phyloP scores from a whole-genome alignment of 2,329 filamentous ascomycete species.

The Blastomyces parvus region DNA sequence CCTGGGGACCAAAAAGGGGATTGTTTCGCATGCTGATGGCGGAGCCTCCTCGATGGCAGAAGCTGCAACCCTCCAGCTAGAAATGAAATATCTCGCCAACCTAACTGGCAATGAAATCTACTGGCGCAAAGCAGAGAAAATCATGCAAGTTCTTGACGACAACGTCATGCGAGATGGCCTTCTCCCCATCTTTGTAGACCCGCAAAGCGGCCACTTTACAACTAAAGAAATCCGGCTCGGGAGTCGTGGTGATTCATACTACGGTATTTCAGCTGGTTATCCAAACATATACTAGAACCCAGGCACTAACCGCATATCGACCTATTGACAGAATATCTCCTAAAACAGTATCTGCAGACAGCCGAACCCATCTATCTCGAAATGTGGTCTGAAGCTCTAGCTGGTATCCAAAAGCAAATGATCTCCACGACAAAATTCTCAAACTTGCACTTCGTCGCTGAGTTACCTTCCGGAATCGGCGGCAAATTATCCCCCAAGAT shows the following conservation, averaged over 20 bases:
- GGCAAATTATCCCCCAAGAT: conserved; percentile 71
- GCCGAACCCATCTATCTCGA: conserved; percentile 79
- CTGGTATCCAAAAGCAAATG: conserved; percentile 81
- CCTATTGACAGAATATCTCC: conserved; percentile 63
- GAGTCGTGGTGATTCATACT: conserved; percentile 93
- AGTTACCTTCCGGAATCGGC: conserved; percentile 65
- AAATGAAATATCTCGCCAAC: conserved; percentile 95
- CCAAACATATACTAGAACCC: not conserved
- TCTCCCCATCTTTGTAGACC: conserved; percentile 82
- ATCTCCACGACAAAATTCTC: conserved; percentile 76
- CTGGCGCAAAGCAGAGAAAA: conserved; percentile 84
- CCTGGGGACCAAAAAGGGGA: conserved; percentile 62
- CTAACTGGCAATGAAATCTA: conserved; percentile 86
- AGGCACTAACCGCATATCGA: not conserved
- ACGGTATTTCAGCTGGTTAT: conserved; percentile 40
- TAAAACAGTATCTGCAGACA: conserved; percentile 97
- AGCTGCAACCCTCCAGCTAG: conserved; percentile 81
- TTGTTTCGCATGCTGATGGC: conserved; percentile 71
- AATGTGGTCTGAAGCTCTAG: conserved; percentile 83
- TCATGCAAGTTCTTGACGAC: conserved; percentile 82
- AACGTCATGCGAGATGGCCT: conserved; percentile 72
- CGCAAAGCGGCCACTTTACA: conserved; percentile 66
- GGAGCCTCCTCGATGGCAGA: conserved; percentile 92
- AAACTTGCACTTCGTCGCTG: conserved; percentile 79
- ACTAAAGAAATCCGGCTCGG: conserved; percentile 86